A percentile compares a stretch with the other conserved stretches of the same genome.
These are phyloP conservation scores for Tillandsia leiboldiana DNA, from an alignment of 176 grass and related monocot genomes.

Conservation along the genomic window DNA sequence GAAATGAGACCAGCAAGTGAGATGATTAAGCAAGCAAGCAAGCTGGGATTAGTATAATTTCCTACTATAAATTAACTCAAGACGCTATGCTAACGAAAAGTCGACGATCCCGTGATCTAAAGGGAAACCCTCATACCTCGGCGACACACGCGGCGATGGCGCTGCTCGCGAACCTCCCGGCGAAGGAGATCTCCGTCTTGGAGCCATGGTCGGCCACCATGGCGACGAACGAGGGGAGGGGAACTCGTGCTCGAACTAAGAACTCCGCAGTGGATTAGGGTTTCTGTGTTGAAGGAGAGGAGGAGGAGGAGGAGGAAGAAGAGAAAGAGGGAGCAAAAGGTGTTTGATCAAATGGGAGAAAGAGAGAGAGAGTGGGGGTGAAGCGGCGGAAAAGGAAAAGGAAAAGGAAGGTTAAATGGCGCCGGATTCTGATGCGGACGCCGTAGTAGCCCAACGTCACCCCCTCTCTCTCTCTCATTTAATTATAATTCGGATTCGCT, in stretches of 20 bases:
- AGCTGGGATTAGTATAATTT: no score
- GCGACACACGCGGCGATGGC: conserved; percentile 97
- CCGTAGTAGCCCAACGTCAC: not conserved
- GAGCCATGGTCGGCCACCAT: conserved; percentile 42
- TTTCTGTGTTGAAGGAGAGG: not conserved
- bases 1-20: no score
- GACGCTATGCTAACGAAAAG: not conserved
- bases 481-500: not conserved
- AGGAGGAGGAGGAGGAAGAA: not conserved
- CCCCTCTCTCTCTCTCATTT: not conserved
- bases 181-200: conserved; percentile 75
- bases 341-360: not conserved
- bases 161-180: conserved; percentile 78
- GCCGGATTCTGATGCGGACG: not conserved
- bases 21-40: no score
- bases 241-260: no score
- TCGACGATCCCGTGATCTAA: not conserved
- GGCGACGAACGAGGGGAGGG: not conserved
- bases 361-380: not conserved
- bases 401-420: not conserved
- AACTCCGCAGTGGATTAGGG: not conserved
- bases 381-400: not conserved
- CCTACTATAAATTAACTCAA: not conserved
- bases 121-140: conserved; percentile 30
- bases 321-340: not conserved